Evolutionary conservation across 2,329 filamentous ascomycete species (phyloP), one percentile per base, ranked within the genome.

Genomic region (Annulohypoxylon truncatum): DNA sequence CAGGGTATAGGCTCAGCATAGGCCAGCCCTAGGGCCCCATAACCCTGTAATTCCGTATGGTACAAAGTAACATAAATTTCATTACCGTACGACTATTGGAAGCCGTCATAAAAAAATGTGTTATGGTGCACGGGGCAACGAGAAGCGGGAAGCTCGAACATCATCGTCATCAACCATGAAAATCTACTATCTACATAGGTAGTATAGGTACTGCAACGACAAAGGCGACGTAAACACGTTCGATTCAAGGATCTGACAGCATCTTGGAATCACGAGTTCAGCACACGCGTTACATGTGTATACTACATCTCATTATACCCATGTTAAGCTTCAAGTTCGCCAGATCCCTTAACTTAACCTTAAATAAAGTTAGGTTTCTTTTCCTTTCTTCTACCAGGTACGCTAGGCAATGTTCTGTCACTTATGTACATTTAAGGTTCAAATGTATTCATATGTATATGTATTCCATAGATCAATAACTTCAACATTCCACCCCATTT

Each of bases 41-140:
- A 66, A 63, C 50, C 47, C 38, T 58, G 35, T 33, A 20, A 54
- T 29, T 38, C 10, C 24, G 18, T 42, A 68, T 59, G 54, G 66
- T 68, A 38, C 24, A 46, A n/a, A 33, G 40, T 35, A 66, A 24
- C 24, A 40, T 38, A 12, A 35, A 10, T 26, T 33, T 13, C 13
- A 31, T 50, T 31, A 48, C 20, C 38, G 28, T 15, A 52, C 26
- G 44, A 9, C 35, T 54, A 58, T 22, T 13, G 29, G 47, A 26
- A n/a, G n/a, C 44, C 24, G 29, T 48, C 52, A 57, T 64, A 57
- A 63, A 51, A 62, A 64, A 69, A 64, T 61, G 51, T 63, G 44
- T 40, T 46, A 57, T 51, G 46, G 58, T 65, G 56, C 64, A 69
- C 64, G 55, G 67, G 61, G 67, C 67, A 69, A 68, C 62, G 28